Base-by-base conservation (phyloP, 2,329 filamentous ascomycete genomes). In the Aspergillus jensenii region DNA sequence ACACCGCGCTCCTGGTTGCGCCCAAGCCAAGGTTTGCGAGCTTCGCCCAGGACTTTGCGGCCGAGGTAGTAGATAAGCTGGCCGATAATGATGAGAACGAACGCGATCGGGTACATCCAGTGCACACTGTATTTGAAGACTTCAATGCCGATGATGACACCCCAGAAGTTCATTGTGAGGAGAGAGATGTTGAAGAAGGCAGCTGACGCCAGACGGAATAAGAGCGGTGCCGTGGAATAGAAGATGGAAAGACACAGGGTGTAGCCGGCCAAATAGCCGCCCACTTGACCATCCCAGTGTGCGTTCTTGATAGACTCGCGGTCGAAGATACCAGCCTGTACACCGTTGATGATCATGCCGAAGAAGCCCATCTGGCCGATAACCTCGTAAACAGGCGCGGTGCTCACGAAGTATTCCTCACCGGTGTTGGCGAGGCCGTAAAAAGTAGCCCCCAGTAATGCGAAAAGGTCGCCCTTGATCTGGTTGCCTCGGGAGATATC, bases 141-240 rank as follows among this genome's bases (percentile, higher is more conserved):
- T 71, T 88, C 84, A 65, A 96, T 86, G 50, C 95, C 95, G 67
- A 99, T 93, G 65, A 96, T 89, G 61, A 96, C 89, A 64, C 92
- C 93, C 95, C 95, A 99, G 79, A 98, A 98, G 78, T 96, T 97
- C 67, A 88, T 91, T 2, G 95, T 98, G 59, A 99, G 81, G 64
- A 99, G 81, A 7, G 90, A 93, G 69, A 98, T 96, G 76, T 99
- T 96, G 81, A 97, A 96, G 78, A 99, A 97, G 19, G 93, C 93
- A 3, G 95, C 95, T 15, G 86, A 90, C 27, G 90, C 90, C 79
- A 98, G 89, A 64, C 95, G 90, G 76, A 98, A 88, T 62, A 99
- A 83, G 55, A 98, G 78, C 0, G 95, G 95, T 0, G 90, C 92
- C 3, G 95, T 81, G 7, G 87, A 87, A 80, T 99, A 99, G 78